Base-by-base conservation (phyloP, 78 protist species). In the Goniomonas avonlea region DNA sequence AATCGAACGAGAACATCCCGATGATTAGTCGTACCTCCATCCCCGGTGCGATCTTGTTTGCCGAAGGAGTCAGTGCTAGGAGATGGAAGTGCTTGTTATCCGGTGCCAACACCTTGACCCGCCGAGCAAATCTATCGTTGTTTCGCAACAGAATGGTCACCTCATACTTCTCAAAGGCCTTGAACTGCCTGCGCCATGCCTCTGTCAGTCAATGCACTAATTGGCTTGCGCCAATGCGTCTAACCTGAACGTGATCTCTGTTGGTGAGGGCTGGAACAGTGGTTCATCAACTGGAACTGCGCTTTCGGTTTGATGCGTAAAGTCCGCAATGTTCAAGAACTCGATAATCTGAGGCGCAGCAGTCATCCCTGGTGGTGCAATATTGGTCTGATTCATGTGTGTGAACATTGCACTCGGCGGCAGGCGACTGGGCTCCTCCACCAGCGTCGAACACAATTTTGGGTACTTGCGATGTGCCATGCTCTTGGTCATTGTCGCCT, bases 191-290 rank as follows among this genome's bases (percentile, higher is more conserved):
- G 40, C 84, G 77, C 31, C 34, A 5, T 23, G 82, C 32, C 50
- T 66, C 75, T 2, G 76, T 35, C 13, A 89, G 92, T 13, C 71
- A 73, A 15, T 85, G 82, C 43, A 69, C 80, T 69, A 86, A 86
- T 37, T 81, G 25, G 17, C 86, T 80, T 45, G 55, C 76, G 47
- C 73, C 76, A 38, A 84, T n/a, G n/a, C n/a, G n/a, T 43, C 82
- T 25, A 2, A 0, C 7, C 73, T 79, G 40, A 88, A 80, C 31
- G 39, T 11, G 31, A 85, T 35, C 50, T 66, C 75, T 2, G 76
- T 35, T 5, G 92, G 92, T 13, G 76, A 73, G 21, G 90, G 82
- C 43, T 76, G 82, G 77, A 86, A 86, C 40, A 86, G 25, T 7
- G 90, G 83, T 45, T 69, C 76, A 37, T 78, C 76, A 38, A 84